Conservation (phyloP, 169 alveolate genomes). For the Cytauxzoon felis region DNA sequence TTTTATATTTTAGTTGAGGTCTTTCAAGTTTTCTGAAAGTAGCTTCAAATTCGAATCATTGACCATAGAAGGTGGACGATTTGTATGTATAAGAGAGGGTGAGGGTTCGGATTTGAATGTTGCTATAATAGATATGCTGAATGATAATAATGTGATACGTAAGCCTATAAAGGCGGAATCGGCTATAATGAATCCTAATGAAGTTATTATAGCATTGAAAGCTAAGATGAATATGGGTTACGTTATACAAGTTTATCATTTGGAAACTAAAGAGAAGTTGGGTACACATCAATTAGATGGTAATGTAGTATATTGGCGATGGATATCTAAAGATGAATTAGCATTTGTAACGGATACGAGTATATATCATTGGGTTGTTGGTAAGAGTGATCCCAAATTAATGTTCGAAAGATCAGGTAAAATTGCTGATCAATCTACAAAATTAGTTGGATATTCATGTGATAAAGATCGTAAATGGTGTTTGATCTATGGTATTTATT, state of each 20-base stretch:
- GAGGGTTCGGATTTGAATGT: constrained; percentile 79
- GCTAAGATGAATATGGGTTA: constrained; percentile 71
- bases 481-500: constrained; percentile 87
- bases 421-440: constrained; percentile 80
- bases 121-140: constrained; percentile 81
- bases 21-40: constrained; percentile 82
- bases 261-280: constrained; percentile 89
- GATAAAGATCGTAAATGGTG: constrained; percentile 90
- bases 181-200: constrained; percentile 92
- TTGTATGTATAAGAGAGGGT: constrained; percentile 85
- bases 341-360: constrained; percentile 89
- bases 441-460: constrained; percentile 87
- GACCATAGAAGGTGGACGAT: constrained; percentile 88
- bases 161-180: constrained; percentile 96
- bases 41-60: constrained; percentile 84
- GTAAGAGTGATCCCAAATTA: constrained; percentile 73
- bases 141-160: constrained; percentile 77
- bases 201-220: constrained; percentile 91
- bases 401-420: constrained; percentile 86
- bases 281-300: constrained; percentile 88
- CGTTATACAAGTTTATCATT: constrained; percentile 77
- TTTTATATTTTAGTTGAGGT: constrained; percentile 32
- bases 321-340: constrained; percentile 85
- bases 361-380: constrained; percentile 88
- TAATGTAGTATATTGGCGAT: constrained; percentile 90